Evolutionary conservation across 495 filamentous ascomycete genomes (phyloP), one percentile per base, ranked within the genome.

Genomic region (Podospora sp.): DNA sequence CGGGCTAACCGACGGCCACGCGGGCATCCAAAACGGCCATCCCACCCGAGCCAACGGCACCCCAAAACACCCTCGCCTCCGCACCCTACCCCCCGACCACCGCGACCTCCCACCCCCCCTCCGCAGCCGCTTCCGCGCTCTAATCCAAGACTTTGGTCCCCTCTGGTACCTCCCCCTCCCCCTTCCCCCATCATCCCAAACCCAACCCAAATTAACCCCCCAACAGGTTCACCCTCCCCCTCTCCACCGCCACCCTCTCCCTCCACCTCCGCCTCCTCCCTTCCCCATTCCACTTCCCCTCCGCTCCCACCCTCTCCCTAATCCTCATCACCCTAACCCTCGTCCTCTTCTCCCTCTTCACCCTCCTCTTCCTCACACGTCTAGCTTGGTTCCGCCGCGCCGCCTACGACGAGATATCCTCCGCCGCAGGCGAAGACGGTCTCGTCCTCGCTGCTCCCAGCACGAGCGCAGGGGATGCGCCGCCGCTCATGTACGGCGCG

Each of bases 181-280:
- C 20, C 2, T 8, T n/a, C 11, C 27, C 27, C 40, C 35, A 20
- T 21, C n/a, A 6, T 12, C 33, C 33, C 33, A 36, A 14, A 14
- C 40, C 9, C 40, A 14, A 14, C 9, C 12, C 22, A 14, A 14
- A 20, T 33, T 21, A n/a, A 27, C 2, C 8, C 14, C 7, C 0
- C 2, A 6, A 1, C 21, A 71, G 69, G 68, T 71, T 73, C 63
- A 63, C 66, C n/a, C 46, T 57, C 20, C 62, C 71, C 27, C 29
- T 60, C 9, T 22, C 56, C 62, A 58, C 67, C 16, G 62, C 57
- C 6, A 26, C 63, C 24, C 27, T 73, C 33, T 60, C 57, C 24
- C 52, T 73, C 29, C 8, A 63, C n/a, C 33, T 71, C 4, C 64
- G 25, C 50, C 55, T 71, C 0, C 58, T 73, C 35, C 71, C 65